Evolutionary conservation across 208 protist species (phyloP), one percentile per base, ranked within the genome.

Genomic region (Trypanosoma lewisi): DNA sequence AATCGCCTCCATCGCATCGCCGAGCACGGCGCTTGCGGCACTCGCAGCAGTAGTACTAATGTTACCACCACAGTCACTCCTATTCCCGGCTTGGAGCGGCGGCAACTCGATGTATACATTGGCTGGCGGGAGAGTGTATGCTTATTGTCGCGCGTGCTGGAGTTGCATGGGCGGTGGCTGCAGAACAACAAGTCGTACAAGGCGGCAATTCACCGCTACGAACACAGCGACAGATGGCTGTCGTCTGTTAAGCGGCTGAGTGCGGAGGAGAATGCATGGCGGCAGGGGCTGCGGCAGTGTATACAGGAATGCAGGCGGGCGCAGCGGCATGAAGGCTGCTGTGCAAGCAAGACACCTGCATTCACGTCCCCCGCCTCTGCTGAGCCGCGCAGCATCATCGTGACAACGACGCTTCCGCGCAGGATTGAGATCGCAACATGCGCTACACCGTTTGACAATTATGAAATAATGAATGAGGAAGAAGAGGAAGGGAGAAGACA

Each of bases 221-320:
- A 85, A 47, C 75, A 89, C 68, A 72, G 77, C 37, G 73, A 83
- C n/a, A 71, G 75, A 2, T 93, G 83, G 82, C 80, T 87, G 4
- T 64, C 73, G 17, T 68, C 74, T 4, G 55, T 89, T 19, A 57
- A 59, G 25, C 55, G 57, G 17, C 77, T 73, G 4, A 78, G 66
- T 9, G 44, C 31, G 16, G 72, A 75, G 41, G 86, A 93, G 57
- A 63, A 66, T 47, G 52, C 45, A 48, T 82, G 82, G 11, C 42
- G 59, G 8, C 54, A 75, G 45, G 27, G 55, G n/a, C 61, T 92
- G 58, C 77, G 71, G 47, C 48, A 64, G 47, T 52, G 49, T 14
- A 72, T 87, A 60, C 54, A 59, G 27, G 61, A 72, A 28, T 80
- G 71, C 62, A 78, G 37, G 50, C 62, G 75, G 56, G 47, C 39